These are phyloP conservation scores for Saturnispora sekii DNA, from an alignment of 805 yeast species.

Conservation along the genomic window DNA sequence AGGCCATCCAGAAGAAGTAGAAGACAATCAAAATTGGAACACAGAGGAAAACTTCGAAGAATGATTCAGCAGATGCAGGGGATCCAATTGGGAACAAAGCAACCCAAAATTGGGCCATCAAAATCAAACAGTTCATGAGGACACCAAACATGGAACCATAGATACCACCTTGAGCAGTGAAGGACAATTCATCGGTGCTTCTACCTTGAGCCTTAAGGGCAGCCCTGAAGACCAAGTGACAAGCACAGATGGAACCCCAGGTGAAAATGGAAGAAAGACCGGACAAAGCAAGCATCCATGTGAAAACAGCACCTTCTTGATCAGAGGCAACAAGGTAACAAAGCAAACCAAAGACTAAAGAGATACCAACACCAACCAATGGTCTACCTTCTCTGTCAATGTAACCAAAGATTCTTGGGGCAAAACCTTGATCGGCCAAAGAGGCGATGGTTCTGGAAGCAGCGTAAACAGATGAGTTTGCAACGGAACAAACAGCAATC, in stretches of 20 bases:
- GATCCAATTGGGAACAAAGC: conserved; percentile 61
- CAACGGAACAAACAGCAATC: conserved; percentile 63
- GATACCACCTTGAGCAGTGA: conserved; percentile 55
- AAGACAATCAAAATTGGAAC: conserved; percentile 48
- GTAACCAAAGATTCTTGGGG: conserved; percentile 52
- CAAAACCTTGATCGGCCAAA: conserved; percentile 58
- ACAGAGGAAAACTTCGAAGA: conserved; percentile 58
- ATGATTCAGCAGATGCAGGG: conserved; percentile 38
- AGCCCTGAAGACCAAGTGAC: conserved; percentile 58
- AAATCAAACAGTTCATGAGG: conserved; percentile 44
- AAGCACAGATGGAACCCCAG: conserved; percentile 64
- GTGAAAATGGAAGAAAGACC: conserved; percentile 66
- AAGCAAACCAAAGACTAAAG: conserved; percentile 44
- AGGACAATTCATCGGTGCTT: conserved; percentile 52
- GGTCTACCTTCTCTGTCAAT: conserved; percentile 75
- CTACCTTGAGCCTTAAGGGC: conserved; percentile 60
- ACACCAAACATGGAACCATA: conserved; percentile 56
- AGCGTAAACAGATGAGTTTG: conserved; percentile 65
- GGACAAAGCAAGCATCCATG: conserved; percentile 67
- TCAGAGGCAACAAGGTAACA: conserved; percentile 54
- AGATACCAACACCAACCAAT: conserved; percentile 48
- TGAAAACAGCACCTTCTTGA: conserved; percentile 45
- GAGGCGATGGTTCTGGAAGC: conserved; percentile 61
- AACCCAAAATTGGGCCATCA: conserved; percentile 72
- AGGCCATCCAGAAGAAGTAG: conserved; percentile 27